Conservation (phyloP, 1,284 basidiomycete genomes). For the Rhodotorula mucilaginosa region DNA sequence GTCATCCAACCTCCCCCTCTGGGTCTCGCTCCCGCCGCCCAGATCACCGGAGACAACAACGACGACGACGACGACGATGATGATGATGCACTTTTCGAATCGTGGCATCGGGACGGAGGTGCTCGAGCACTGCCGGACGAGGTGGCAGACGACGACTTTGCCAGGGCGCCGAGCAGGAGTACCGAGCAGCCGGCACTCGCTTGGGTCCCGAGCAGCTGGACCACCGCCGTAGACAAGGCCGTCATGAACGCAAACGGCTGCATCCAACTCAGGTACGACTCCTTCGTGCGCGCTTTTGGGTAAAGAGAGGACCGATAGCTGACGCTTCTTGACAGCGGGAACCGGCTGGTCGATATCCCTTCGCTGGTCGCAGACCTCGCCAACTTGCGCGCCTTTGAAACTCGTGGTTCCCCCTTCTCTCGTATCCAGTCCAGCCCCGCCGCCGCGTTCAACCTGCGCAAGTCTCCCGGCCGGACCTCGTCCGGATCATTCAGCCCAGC, state of each 20-base stretch:
- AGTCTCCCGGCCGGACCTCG: constrained; percentile 9
- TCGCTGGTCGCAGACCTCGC: constrained; percentile 24
- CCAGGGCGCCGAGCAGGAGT: background rate
- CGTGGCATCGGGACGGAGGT: background rate
- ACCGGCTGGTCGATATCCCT: constrained; percentile 16
- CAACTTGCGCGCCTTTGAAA: background rate
- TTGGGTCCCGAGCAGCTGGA: constrained; percentile 10
- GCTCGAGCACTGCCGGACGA: background rate
- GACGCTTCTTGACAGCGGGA: constrained; percentile 3
- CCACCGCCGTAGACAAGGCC: constrained; percentile 9
- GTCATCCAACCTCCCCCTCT: constrained; percentile 1
- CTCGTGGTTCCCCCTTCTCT: background rate
- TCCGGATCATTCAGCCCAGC: constrained; percentile 16
- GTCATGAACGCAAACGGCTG: constrained; percentile 16
- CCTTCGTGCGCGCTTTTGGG: too few species aligned
- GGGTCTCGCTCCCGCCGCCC: too few species aligned
- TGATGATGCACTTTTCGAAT: constrained; percentile 19
- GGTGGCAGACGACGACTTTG: background rate
- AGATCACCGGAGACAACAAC: background rate
- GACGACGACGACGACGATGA: constrained; percentile 13
- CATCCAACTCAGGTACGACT: constrained; percentile 25
- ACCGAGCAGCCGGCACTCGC: background rate
- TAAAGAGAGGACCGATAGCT: background rate
- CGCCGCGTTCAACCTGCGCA: background rate
- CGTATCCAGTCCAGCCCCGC: constrained; percentile 14